A percentile compares a stretch with the other conserved stretches of the same genome.
These are phyloP conservation scores for Zanthoxylum bungeanum DNA, from an alignment of 345 rosid species.

Conservation along the genomic window DNA sequence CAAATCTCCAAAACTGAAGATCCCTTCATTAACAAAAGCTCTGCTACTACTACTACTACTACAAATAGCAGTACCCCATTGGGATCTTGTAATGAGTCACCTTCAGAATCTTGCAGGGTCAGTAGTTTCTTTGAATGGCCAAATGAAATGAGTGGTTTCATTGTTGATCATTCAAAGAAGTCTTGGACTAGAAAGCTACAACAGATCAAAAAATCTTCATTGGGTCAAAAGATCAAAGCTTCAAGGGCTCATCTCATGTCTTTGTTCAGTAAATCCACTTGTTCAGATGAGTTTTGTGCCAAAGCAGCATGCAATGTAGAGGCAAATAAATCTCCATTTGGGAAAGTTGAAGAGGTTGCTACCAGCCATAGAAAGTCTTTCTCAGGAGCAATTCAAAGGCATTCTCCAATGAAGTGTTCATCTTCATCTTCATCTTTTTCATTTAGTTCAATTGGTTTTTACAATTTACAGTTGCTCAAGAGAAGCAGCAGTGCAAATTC, in stretches of 20 bases:
- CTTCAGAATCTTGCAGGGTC: no score
- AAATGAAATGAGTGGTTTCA: conserved; percentile 42
- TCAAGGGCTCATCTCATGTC: conserved; percentile 62
- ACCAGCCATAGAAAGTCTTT: conserved; percentile 67
- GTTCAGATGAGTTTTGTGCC: conserved; percentile 47
- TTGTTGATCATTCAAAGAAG: conserved; percentile 29
- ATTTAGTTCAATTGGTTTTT: conserved; percentile 49
- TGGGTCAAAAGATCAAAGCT: conserved; percentile 58
- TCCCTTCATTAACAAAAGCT: conserved; percentile 18
- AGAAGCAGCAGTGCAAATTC: conserved; percentile 58
- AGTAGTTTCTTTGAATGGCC: conserved; percentile 66
- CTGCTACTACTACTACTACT: conserved; percentile 10
- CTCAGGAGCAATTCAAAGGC: conserved; percentile 73
- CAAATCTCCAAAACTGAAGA: conserved; percentile 23
- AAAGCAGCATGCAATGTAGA: conserved; percentile 34
- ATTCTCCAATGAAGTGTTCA: conserved; percentile 44
- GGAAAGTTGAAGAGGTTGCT: conserved; percentile 29
- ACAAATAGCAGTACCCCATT: conserved; percentile 20
- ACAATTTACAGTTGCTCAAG: conserved; percentile 51
- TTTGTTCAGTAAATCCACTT: conserved; percentile 54
- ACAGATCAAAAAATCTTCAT: conserved; percentile 51
- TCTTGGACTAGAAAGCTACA: conserved; percentile 49
- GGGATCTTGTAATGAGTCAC: conserved; percentile 45
- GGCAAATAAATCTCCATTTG: conserved; percentile 37
- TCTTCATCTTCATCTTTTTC: conserved; percentile 64